Conservation (phyloP, 75 land plant genomes). For the Picea glauca region DNA sequence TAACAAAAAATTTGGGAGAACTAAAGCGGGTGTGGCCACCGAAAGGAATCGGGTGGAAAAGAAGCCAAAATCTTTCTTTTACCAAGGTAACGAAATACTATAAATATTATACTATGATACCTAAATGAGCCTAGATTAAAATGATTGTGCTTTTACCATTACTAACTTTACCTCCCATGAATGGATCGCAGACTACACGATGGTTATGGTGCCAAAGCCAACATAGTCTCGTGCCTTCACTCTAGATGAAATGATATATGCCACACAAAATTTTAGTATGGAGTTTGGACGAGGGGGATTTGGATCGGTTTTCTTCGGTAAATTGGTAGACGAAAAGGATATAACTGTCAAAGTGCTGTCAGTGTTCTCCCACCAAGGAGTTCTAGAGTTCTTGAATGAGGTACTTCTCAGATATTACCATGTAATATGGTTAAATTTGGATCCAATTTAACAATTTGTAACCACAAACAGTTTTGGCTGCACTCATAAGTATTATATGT, state of each 20-base stretch:
- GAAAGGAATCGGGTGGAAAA: neutral
- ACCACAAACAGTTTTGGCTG: neutral
- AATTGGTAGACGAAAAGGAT: slow-evolving; percentile 17
- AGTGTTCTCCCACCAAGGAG: slow-evolving; percentile 24
- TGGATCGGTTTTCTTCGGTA: slow-evolving; percentile 11
- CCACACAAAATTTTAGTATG: neutral
- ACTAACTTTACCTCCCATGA: too few relatives aligned
- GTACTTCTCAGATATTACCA: neutral
- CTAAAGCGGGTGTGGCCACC: neutral
- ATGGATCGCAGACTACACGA: too few relatives aligned
- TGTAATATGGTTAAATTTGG: too few relatives aligned
- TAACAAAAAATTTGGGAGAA: too few relatives aligned
- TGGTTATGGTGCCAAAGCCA: neutral
- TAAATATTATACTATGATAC: too few relatives aligned
- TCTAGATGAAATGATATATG: neutral
- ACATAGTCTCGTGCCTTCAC: neutral
- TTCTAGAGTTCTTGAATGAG: slow-evolving; percentile 32
- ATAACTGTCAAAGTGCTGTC: slow-evolving; percentile 34
- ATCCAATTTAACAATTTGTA: too few relatives aligned
- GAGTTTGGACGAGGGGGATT: neutral
- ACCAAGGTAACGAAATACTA: too few relatives aligned
- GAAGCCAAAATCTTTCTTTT: too few relatives aligned
- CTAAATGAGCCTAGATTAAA: neutral
- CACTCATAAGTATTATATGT: neutral
- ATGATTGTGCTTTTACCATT: neutral